A percentile compares a stretch with the other conserved stretches of the same genome.
These are phyloP conservation scores for Chlorella sp. DNA, from an alignment of 139 green algal species.

Conservation along the genomic window DNA sequence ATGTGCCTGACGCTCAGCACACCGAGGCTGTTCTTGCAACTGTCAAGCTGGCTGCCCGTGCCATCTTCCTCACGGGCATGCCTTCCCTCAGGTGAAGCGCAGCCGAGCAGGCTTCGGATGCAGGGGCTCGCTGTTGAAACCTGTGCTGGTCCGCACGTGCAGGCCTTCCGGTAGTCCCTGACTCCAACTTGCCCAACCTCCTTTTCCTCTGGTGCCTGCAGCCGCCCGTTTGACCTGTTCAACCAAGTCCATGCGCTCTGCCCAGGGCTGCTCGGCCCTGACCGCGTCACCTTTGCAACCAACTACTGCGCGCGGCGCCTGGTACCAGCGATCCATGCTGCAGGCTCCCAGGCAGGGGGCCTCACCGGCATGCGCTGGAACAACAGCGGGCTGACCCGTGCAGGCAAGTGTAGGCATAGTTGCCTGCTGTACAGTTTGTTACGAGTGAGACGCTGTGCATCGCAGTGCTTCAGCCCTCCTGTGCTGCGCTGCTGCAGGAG, in stretches of 20 bases:
- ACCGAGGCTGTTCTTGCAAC: constrained; percentile 69
- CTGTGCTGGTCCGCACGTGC: too few species aligned
- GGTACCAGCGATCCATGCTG: constrained; percentile 40
- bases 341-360: too few species aligned
- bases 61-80: constrained; percentile 88
- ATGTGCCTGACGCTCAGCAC: constrained; percentile 58
- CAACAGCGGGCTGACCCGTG: constrained; percentile 55
- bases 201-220: too few species aligned
- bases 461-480: too few species aligned
- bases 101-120: too few species aligned
- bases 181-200: too few species aligned
- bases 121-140: too few species aligned
- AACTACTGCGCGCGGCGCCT: constrained; percentile 74
- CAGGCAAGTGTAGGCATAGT: too few species aligned
- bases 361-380: constrained; percentile 51
- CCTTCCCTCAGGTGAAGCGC: constrained; percentile 88
- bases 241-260: constrained; percentile 79
- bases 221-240: constrained; percentile 85
- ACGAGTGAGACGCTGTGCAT: too few species aligned
- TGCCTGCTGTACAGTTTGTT: too few species aligned
- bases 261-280: constrained; percentile 75
- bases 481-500: too few species aligned
- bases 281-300: constrained; percentile 75
- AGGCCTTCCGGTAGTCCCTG: too few species aligned
- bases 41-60: constrained; percentile 40